phyloP scores from a whole-genome alignment of 139 green algal species.

The Chlorella sorokiniana region DNA sequence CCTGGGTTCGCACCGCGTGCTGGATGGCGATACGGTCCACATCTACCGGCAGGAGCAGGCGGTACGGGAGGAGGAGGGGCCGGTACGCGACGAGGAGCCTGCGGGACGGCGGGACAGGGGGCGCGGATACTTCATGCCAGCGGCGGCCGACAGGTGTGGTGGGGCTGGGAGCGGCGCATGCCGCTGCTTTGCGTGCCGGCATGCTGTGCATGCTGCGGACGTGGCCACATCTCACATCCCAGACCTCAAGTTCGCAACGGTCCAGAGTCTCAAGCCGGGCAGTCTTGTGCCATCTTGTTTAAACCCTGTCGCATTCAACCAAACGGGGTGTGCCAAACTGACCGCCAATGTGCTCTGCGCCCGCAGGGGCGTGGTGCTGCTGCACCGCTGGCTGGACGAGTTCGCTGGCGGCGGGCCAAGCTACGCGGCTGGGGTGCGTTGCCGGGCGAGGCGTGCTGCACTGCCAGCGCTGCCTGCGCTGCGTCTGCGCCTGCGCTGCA shows the following conservation, averaged over 20 bases:
- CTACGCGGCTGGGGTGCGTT: too few relatives aligned
- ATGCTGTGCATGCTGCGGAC: not conserved
- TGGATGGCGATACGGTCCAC: slow-evolving; percentile 41
- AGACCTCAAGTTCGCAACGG: not conserved
- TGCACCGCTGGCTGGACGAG: slow-evolving; percentile 40
- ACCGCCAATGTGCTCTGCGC: not conserved
- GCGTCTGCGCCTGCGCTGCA: not conserved
- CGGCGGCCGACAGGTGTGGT: slow-evolving; percentile 32
- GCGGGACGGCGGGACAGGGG: too few relatives aligned
- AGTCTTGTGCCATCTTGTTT: not conserved
- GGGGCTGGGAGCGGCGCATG: too few relatives aligned
- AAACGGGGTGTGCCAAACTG: not conserved
- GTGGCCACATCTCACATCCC: not conserved
- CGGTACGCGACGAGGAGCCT: too few relatives aligned
- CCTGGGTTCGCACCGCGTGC: slow-evolving; percentile 36
- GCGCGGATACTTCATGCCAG: too few relatives aligned
- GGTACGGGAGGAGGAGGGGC: not conserved
- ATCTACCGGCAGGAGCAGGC: slow-evolving; percentile 13
- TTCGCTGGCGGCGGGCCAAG: slow-evolving; percentile 28
- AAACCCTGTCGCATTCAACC: not conserved
- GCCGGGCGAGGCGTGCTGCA: not conserved
- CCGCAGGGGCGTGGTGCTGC: slow-evolving; percentile 31
- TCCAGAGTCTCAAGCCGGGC: too few relatives aligned
- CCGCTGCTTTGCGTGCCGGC: too few relatives aligned
- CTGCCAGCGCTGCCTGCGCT: not conserved